phyloP scores from a whole-genome alignment of 108 stramenopile species.

The Skeletonema tropicum region DNA sequence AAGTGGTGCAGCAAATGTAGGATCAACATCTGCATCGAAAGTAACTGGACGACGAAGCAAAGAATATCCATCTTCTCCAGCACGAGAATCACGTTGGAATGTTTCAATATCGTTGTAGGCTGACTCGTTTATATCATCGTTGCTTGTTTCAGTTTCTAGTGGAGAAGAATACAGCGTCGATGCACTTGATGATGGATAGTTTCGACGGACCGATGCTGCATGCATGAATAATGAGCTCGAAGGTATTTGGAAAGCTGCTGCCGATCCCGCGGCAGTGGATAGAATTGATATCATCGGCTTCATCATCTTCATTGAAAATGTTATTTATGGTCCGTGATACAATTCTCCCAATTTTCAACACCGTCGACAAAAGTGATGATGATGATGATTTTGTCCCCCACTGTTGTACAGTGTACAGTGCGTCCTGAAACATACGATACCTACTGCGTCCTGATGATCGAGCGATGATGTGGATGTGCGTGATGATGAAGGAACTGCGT shows the following conservation, averaged over 20 bases:
- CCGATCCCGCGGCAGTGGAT: neutral
- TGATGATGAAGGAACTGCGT: too few relatives aligned
- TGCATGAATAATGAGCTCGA: neutral
- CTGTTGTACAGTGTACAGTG: too few relatives aligned
- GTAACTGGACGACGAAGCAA: conserved; percentile 68
- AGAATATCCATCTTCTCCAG: conserved; percentile 78
- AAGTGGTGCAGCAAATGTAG: conserved; percentile 61
- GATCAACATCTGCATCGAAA: conserved; percentile 70
- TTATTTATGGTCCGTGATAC: too few relatives aligned
- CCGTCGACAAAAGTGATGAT: too few relatives aligned
- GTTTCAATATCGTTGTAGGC: neutral
- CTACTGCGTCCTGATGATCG: too few relatives aligned
- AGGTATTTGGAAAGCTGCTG: neutral
- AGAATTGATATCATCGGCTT: neutral
- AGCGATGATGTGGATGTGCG: too few relatives aligned
- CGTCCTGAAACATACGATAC: too few relatives aligned
- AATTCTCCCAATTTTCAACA: too few relatives aligned
- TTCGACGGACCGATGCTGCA: neutral
- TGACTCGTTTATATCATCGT: neutral
- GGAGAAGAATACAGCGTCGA: neutral
- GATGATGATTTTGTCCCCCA: too few relatives aligned
- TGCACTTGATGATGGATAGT: neutral
- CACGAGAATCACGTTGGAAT: conserved; percentile 26
- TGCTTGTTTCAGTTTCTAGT: conserved; percentile 1
- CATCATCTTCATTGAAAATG: neutral